phyloP scores from a whole-genome alignment of 129 eudicot genomes.

The Artemisia annua region DNA sequence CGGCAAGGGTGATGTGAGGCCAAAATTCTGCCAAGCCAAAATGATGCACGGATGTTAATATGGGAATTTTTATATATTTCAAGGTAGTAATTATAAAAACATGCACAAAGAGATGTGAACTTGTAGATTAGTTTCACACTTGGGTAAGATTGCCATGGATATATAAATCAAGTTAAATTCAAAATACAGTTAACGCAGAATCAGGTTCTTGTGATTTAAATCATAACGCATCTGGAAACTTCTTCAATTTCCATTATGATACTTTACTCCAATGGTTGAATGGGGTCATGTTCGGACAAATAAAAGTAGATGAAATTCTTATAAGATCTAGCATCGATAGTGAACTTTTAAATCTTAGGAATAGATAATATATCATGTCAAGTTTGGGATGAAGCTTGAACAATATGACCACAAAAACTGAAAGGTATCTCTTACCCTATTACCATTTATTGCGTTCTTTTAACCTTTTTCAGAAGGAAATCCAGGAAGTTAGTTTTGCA shows the following conservation, averaged over 20 bases:
- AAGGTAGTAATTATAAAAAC: neutral
- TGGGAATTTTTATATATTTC: neutral
- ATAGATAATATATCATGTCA: neutral
- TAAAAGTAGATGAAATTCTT: neutral
- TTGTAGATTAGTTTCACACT: conserved; percentile 18
- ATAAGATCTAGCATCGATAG: neutral
- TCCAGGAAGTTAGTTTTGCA: too few species aligned
- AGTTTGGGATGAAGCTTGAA: too few species aligned
- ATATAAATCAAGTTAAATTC: neutral
- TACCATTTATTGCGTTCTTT: too few species aligned
- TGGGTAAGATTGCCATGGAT: neutral
- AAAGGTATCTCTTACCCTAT: too few species aligned
- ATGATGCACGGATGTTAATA: neutral
- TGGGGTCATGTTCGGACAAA: neutral
- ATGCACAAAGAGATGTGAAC: conserved; percentile 1
- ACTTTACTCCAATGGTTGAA: neutral
- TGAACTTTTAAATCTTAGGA: neutral
- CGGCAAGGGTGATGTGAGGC: conserved; percentile 82
- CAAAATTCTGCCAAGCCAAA: conserved; percentile 70
- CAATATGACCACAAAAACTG: too few species aligned
- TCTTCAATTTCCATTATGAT: neutral
- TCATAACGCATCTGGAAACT: neutral
- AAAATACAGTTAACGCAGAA: neutral
- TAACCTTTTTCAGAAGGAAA: too few species aligned
- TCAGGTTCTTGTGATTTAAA: conserved; percentile 15